A percentile compares a stretch with the other conserved stretches of the same genome.
Conservation (phyloP, 164 flowering plant genomes). For the Dillenia turbinata region DNA sequence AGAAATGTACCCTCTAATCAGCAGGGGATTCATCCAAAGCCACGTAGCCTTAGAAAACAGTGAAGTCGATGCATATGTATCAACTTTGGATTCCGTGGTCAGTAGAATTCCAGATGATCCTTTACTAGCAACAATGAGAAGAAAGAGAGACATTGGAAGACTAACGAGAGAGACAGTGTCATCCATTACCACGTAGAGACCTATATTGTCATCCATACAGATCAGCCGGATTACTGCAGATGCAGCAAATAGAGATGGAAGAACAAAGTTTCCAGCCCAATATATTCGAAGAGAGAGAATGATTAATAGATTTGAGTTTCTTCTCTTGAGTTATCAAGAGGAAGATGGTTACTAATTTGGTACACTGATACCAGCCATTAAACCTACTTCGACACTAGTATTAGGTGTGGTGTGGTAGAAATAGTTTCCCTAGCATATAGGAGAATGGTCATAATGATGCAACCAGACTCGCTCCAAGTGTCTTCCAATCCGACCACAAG, state of each 20-base stretch:
- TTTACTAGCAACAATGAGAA: slow-evolving; percentile 43
- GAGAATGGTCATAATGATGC: too few species aligned
- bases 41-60: slow-evolving; percentile 56
- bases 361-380: too few species aligned
- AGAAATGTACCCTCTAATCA: slow-evolving; percentile 65
- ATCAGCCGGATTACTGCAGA: slow-evolving; percentile 46
- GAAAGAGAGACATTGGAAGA: slow-evolving; percentile 43
- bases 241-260: slow-evolving; percentile 33
- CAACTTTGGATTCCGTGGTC: slow-evolving; percentile 25
- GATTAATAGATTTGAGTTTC: slow-evolving; percentile 50
- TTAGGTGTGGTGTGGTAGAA: too few species aligned
- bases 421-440: too few species aligned
- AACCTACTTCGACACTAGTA: too few species aligned
- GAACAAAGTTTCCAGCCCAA: slow-evolving; percentile 50
- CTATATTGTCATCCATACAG: slow-evolving; percentile 10
- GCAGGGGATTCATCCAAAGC: slow-evolving; percentile 86
- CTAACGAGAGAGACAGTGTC: slow-evolving; percentile 41
- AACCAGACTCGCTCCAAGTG: too few species aligned
- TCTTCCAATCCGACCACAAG: too few species aligned
- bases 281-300: slow-evolving; percentile 72
- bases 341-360: too few species aligned
- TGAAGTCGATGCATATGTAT: slow-evolving; percentile 62
- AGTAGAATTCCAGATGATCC: slow-evolving; percentile 63
- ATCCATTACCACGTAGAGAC: slow-evolving; percentile 35
- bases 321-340: slow-evolving; percentile 67